Conservation (phyloP, 1,139 yeast species). For the Yamadazyma aaseri region DNA sequence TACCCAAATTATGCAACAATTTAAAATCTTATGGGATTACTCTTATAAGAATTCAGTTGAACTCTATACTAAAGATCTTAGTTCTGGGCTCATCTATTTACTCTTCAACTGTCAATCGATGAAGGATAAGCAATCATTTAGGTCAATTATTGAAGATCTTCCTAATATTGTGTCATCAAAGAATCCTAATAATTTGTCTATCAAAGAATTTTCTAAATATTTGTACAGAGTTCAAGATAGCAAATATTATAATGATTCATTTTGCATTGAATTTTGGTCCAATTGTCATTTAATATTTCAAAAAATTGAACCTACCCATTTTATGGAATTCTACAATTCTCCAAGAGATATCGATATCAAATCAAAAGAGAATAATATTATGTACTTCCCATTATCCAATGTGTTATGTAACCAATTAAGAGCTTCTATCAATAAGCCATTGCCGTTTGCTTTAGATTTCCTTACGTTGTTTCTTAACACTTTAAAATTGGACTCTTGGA, state of each 20-base stretch:
- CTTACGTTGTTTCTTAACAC: slow-evolving; percentile 40
- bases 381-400: slow-evolving; percentile 43
- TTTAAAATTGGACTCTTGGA: slow-evolving; percentile 51
- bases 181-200: slow-evolving; percentile 1
- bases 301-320: slow-evolving; percentile 37
- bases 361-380: slow-evolving; percentile 36
- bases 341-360: slow-evolving; percentile 47
- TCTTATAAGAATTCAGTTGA: neutral
- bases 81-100: slow-evolving; percentile 46
- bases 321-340: slow-evolving; percentile 36
- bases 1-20: slow-evolving; percentile 27
- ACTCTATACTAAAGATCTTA: neutral
- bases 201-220: slow-evolving; percentile 48
- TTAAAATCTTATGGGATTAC: slow-evolving; percentile 13
- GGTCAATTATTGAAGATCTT: neutral
- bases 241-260: slow-evolving; percentile 38
- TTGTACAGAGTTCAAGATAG: slow-evolving; percentile 55
- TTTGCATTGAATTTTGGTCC: slow-evolving; percentile 55
- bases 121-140: slow-evolving; percentile 26
- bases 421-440: slow-evolving; percentile 50
- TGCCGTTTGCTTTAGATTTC: slow-evolving; percentile 53
- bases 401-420: slow-evolving; percentile 50
- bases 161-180: neutral
- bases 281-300: slow-evolving; percentile 41
- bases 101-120: too few species aligned